phyloP scores from a whole-genome alignment of 169 alveolate genomes.

The Miamiensis avidus region DNA sequence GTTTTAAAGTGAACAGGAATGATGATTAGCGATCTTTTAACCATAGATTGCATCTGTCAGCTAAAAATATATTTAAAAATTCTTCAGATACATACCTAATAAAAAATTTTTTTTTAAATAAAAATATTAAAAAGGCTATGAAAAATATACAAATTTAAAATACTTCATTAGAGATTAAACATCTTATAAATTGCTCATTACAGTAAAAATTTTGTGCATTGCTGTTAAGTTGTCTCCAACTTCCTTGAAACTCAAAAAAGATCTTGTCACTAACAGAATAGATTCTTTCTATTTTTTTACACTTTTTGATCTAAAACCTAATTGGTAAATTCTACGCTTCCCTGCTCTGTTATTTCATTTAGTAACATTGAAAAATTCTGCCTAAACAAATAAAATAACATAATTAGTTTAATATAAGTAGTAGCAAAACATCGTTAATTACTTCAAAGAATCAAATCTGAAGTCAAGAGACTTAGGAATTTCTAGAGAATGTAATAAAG shows the following conservation, averaged over 20 bases:
- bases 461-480: not conserved
- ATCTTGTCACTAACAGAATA: not conserved
- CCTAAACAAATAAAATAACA: not conserved
- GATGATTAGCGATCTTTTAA: not conserved
- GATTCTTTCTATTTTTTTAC: not conserved
- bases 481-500: not conserved
- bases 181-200: not conserved
- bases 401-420: no score
- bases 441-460: not conserved
- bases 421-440: no score
- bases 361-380: not conserved
- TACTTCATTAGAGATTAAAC: not conserved
- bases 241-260: not conserved
- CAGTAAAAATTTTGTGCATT: not conserved
- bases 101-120: no score
- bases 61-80: no score
- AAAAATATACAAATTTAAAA: no score
- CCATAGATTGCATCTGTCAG: not conserved
- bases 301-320: not conserved
- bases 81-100: not conserved
- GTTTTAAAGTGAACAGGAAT: not conserved
- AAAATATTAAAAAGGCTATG: no score
- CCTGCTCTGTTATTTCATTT: not conserved
- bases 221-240: not conserved
- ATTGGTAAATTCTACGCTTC: not conserved